Conservation (phyloP, 2,329 filamentous ascomycete species). For the Fusarium bulbicola region DNA sequence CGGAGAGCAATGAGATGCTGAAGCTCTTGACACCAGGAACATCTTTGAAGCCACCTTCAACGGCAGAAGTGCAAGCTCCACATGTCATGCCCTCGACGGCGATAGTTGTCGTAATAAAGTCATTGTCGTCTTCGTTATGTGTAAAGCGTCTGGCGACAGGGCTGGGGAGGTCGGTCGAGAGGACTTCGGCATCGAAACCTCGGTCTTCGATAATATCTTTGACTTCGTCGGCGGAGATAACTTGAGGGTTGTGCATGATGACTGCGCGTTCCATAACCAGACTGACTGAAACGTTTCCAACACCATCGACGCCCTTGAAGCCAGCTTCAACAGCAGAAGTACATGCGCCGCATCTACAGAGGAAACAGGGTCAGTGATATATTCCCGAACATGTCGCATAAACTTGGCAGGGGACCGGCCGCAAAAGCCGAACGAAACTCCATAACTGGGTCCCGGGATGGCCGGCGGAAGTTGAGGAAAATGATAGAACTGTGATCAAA, state of each 20-base stretch:
- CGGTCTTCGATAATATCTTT: conserved; percentile 89
- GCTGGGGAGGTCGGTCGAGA: conserved; percentile 79
- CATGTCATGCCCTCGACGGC: conserved; percentile 91
- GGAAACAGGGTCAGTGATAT: conserved; percentile 43
- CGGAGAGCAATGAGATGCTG: conserved; percentile 84
- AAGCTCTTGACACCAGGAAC: conserved; percentile 78
- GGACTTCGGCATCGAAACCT: conserved; percentile 89
- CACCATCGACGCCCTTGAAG: conserved; percentile 83
- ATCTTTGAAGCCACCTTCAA: conserved; percentile 82
- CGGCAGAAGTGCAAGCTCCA: conserved; percentile 85
- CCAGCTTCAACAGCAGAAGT: conserved; percentile 94
- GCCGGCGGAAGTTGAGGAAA: conserved; percentile 14
- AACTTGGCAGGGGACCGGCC: neutral
- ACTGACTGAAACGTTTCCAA: conserved; percentile 88
- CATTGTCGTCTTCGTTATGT: conserved; percentile 51
- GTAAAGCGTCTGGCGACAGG: conserved; percentile 54
- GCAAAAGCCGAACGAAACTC: neutral
- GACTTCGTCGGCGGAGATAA: conserved; percentile 78
- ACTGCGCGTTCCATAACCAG: conserved; percentile 97
- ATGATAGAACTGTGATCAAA: conserved; percentile 35
- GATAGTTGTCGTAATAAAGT: conserved; percentile 74
- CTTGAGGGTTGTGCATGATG: conserved; percentile 82
- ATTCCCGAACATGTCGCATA: conserved; percentile 1
- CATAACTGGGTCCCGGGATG: conserved; percentile 25
- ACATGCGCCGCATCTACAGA: conserved; percentile 85